A percentile compares a stretch with the other conserved stretches of the same genome.
Conservation (phyloP, 208 protist genomes). For the Phytomonas sp. region DNA sequence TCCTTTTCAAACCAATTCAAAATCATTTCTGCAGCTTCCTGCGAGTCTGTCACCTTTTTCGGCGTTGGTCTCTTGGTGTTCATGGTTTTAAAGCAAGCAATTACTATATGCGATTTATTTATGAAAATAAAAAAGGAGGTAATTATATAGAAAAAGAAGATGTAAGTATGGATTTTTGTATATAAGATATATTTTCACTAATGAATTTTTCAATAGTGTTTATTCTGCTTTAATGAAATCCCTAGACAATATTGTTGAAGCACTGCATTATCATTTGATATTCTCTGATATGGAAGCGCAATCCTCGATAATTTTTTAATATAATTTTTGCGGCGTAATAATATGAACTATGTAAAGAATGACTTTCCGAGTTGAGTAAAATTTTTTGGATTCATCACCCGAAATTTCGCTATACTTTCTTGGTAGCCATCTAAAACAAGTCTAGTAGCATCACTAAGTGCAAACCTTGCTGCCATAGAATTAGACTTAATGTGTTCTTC, state of each 20-base stretch:
- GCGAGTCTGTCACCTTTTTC: slow-evolving; percentile 43
- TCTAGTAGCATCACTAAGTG: slow-evolving; percentile 45
- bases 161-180: neutral
- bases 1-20: slow-evolving; percentile 79
- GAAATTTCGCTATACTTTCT: slow-evolving; percentile 26
- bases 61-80: slow-evolving; percentile 23
- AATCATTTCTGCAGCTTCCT: slow-evolving; percentile 31
- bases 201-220: neutral
- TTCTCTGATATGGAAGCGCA: neutral
- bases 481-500: slow-evolving; percentile 75
- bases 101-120: neutral
- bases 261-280: neutral
- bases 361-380: slow-evolving; percentile 40
- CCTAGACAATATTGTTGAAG: neutral
- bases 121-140: slow-evolving; percentile 7
- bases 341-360: slow-evolving; percentile 35
- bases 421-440: slow-evolving; percentile 54
- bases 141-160: slow-evolving; percentile 3
- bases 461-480: slow-evolving; percentile 67
- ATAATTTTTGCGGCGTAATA: neutral
- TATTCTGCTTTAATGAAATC: neutral
- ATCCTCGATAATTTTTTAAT: neutral
- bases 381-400: slow-evolving; percentile 67
- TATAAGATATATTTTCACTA: slow-evolving; percentile 3
- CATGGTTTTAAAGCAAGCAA: slow-evolving; percentile 12